Conservation (phyloP, 306 rosid species). For the Trichosanthes cucumerina region DNA sequence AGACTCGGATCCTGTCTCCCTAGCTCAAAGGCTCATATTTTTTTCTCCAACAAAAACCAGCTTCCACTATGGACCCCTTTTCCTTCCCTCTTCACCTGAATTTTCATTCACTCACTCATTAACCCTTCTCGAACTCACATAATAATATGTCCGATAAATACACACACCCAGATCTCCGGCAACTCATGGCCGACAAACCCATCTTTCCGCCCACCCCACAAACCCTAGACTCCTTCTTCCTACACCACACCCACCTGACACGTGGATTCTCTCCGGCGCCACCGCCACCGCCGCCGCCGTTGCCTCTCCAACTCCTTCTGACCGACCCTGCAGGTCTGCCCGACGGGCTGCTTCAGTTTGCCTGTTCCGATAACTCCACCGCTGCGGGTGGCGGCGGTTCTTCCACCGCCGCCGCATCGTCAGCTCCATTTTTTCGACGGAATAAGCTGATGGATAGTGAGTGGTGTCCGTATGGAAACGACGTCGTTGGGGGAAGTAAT, state of each 20-base stretch:
- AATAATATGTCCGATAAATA: constrained; percentile 5
- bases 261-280: background rate
- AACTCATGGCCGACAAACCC: constrained; percentile 27
- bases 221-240: constrained; percentile 14
- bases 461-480: constrained; percentile 14
- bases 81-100: background rate
- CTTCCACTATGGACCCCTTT: background rate
- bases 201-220: constrained; percentile 17
- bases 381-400: background rate
- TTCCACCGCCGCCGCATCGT: background rate
- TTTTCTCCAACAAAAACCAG: background rate
- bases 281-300: constrained; percentile 1
- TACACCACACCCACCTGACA: constrained; percentile 10
- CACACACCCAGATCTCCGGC: constrained; percentile 50
- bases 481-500: constrained; percentile 23
- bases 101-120: background rate
- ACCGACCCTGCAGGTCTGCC: background rate
- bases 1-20: constrained; percentile 94
- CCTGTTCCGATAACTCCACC: background rate
- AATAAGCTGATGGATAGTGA: background rate
- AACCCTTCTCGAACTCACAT: background rate
- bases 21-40: constrained; percentile 8
- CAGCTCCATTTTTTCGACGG: background rate
- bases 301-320: background rate
- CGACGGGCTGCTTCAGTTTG: background rate